Evolutionary conservation across 2,329 filamentous ascomycete species (phyloP), one percentile per base, ranked within the genome.

Genomic region (Dactylellina drechsleri): DNA sequence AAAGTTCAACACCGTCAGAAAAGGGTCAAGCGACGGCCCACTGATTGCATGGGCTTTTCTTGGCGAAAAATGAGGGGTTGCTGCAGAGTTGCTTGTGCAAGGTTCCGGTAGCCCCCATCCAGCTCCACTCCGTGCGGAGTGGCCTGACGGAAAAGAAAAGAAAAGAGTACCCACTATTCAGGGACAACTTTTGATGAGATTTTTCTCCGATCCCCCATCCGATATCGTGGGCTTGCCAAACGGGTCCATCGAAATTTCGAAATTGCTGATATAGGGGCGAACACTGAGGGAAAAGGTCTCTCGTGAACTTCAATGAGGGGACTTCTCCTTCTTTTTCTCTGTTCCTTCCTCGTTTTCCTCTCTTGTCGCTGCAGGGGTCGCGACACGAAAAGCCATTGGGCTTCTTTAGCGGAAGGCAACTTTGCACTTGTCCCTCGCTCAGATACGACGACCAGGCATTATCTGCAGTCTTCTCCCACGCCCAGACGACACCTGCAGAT

Each of bases 121-220:
- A 52, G 61, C 62, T 68, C 71, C 71, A 75, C 71, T 68, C 50
- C 57, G 58, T 68, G 47, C 18, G 66, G 57, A 62, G 66, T 70
- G 66, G 71, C 50, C 59, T 75, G 52, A 59, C 64, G 54, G 43
- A 10, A 58, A 57, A 28, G 40, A 43, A 40, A 66, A 53, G n/a
- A 66, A 66, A 75, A 57, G 57, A 58, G 71, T 75, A 41, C 28
- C 71, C 71, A 75, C 71, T 75, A 68, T 75, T 45, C 71, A 72
- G 67, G 67, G 67, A 75, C 71, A 52, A 58, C 58, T 68, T 65
- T 45, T 58, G 47, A 28, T 53, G 45, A 64, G 41, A 50, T 60
- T 58, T 60, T 64, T 65, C 28, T 59, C 16, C 59, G 13, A n/a
- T 72, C n/a, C 56, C 60, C 59, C 65, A 57, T 74, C 61, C 54